A percentile compares a stretch with the other conserved stretches of the same genome.
These are phyloP conservation scores for Psilocybe tampanensis DNA, from an alignment of 768 basidiomycete species.

Conservation along the genomic window DNA sequence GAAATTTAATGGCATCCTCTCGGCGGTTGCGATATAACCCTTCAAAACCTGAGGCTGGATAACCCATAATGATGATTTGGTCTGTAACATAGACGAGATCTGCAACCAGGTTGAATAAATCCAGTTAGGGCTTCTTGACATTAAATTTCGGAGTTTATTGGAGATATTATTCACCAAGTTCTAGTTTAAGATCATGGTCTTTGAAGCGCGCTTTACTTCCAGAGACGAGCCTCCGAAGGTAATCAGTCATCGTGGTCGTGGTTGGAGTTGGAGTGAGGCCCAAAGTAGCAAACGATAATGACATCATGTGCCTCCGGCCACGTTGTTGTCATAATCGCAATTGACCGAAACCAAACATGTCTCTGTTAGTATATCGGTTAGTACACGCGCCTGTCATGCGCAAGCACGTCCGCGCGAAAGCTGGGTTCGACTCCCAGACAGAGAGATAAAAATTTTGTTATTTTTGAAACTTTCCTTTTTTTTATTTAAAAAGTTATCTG, in stretches of 20 bases:
- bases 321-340: no score
- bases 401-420: conserved; percentile 24
- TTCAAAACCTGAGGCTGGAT: conserved; percentile 80
- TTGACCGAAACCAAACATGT: no score
- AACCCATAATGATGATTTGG: conserved; percentile 79
- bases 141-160: conserved; percentile 7
- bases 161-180: conserved; percentile 53
- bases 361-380: conserved; percentile 41
- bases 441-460: conserved; percentile 19
- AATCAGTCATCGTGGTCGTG: conserved; percentile 57
- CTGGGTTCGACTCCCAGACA: conserved; percentile 34
- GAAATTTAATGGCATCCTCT: conserved; percentile 74
- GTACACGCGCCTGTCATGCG: conserved; percentile 52
- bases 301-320: no score
- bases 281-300: no score
- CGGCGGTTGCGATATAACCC: conserved; percentile 79
- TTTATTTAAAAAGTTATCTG: neutral
- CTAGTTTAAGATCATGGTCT: conserved; percentile 66
- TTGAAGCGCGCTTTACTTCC: conserved; percentile 79
- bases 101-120: conserved; percentile 6
- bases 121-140: neutral
- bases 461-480: neutral
- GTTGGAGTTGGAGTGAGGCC: no score
- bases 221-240: conserved; percentile 75
- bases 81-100: conserved; percentile 76